Conservation (phyloP, 2,329 filamentous ascomycete genomes). For the Colletotrichum lindemuthianum region DNA sequence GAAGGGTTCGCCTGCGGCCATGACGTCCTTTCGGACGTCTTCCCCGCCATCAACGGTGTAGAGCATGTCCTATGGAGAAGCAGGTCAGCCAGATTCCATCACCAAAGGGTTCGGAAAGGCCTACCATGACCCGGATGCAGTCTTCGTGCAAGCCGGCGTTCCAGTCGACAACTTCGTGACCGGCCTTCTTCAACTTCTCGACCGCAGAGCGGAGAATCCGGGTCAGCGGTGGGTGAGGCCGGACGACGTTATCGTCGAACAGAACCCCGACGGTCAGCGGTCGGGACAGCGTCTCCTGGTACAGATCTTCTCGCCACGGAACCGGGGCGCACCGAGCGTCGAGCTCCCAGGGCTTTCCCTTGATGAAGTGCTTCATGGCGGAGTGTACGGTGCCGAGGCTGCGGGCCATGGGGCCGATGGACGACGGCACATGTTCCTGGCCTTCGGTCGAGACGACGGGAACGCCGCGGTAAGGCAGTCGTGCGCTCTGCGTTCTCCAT, state of each 20-base stretch:
- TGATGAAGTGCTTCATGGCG: slow-evolving; percentile 58
- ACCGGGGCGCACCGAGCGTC: slow-evolving; percentile 65
- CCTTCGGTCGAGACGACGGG: slow-evolving; percentile 71
- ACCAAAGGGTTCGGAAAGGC: slow-evolving; percentile 5
- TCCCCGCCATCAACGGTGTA: slow-evolving; percentile 72
- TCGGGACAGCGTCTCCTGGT: slow-evolving; percentile 49
- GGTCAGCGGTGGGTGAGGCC: slow-evolving; percentile 62
- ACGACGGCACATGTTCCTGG: slow-evolving; percentile 71
- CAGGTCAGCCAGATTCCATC: neutral
- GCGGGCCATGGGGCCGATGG: slow-evolving; percentile 68
- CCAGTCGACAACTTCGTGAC: slow-evolving; percentile 67
- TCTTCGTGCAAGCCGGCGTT: slow-evolving; percentile 60
- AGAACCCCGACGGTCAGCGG: slow-evolving; percentile 62
- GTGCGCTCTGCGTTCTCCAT: slow-evolving; percentile 55
- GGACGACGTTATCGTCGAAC: slow-evolving; percentile 63
- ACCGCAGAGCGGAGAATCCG: slow-evolving; percentile 54
- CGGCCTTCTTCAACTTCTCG: slow-evolving; percentile 52
- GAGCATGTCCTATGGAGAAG: slow-evolving; percentile 59
- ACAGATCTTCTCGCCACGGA: slow-evolving; percentile 61
- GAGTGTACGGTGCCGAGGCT: slow-evolving; percentile 53
- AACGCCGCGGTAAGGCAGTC: slow-evolving; percentile 67
- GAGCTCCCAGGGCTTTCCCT: slow-evolving; percentile 60
- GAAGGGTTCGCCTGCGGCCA: slow-evolving; percentile 66
- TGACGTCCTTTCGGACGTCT: slow-evolving; percentile 66
- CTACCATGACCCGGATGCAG: slow-evolving; percentile 65